phyloP scores from a whole-genome alignment of 306 rosid genomes.

The Sesbania bispinosa region DNA sequence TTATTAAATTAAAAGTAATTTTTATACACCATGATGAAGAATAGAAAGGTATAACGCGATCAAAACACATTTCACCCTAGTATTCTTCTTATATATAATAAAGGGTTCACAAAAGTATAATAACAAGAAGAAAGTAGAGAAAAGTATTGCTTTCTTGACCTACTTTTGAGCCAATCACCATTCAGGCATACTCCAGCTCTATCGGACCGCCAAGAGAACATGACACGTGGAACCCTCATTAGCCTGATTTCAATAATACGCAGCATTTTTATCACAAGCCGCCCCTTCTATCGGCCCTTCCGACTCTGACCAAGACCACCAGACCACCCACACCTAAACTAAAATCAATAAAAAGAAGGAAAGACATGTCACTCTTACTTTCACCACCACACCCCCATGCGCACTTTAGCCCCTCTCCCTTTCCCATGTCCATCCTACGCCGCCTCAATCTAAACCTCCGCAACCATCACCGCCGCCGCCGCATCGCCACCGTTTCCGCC shows the following conservation, averaged over 20 bases:
- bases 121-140: too few relatives aligned
- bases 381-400: conserved; percentile 50
- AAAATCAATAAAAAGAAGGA: too few relatives aligned
- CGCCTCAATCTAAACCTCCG: conserved; percentile 42
- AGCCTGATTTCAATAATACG: conserved; percentile 3
- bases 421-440: conserved; percentile 83
- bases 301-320: conserved; percentile 20
- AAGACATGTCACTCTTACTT: conserved; percentile 44
- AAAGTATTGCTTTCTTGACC: too few relatives aligned
- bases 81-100: too few relatives aligned
- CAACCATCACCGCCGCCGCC: conserved; percentile 32
- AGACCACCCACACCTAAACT: too few relatives aligned
- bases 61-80: too few relatives aligned
- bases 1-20: too few relatives aligned
- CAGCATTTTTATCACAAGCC: conserved; percentile 16
- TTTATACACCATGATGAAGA: too few relatives aligned
- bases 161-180: too few relatives aligned
- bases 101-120: too few relatives aligned
- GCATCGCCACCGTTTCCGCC: conserved; percentile 48
- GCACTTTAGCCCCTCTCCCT: conserved; percentile 47
- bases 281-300: conserved; percentile 35
- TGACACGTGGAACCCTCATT: conserved; percentile 55
- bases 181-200: conserved; percentile 13
- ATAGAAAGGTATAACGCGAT: too few relatives aligned
- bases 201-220: neutral